These are phyloP conservation scores for Petunia secreta DNA, from an alignment of 257 asterid genomes.

Conservation along the genomic window DNA sequence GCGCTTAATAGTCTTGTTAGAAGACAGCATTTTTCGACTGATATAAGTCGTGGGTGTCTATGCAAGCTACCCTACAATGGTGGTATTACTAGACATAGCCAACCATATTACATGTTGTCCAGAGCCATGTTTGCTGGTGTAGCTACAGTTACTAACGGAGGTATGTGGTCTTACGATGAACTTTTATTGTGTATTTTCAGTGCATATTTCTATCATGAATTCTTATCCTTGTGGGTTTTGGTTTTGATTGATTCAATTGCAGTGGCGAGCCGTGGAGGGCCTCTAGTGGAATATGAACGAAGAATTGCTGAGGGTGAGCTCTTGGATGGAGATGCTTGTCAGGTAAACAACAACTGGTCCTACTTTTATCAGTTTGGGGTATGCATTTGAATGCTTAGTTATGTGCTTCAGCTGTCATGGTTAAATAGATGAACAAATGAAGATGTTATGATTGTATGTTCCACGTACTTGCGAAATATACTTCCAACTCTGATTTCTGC, in stretches of 20 bases:
- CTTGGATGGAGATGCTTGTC: conserved; percentile 84
- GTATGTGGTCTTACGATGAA: conserved; percentile 38
- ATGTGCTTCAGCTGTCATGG: neutral
- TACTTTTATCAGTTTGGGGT: neutral
- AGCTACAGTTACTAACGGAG: conserved; percentile 59
- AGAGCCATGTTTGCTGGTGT: conserved; percentile 57
- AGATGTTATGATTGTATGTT: neutral
- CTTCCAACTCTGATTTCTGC: neutral
- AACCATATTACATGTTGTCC: conserved; percentile 37
- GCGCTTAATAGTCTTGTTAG: conserved; percentile 36
- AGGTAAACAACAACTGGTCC: conserved; percentile 45
- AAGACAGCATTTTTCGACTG: conserved; percentile 37
- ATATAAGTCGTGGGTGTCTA: conserved; percentile 33
- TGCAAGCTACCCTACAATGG: conserved; percentile 41
- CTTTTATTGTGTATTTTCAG: neutral
- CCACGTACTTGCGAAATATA: neutral
- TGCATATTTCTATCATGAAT: neutral
- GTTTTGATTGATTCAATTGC: conserved; percentile 32
- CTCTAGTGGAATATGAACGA: conserved; percentile 80
- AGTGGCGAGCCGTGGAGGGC: conserved; percentile 69
- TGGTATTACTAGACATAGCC: conserved; percentile 42
- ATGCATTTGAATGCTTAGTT: neutral
- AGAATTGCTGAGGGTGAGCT: conserved; percentile 86
- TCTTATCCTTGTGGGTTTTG: conserved; percentile 31
- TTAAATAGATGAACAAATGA: neutral